These are phyloP conservation scores for Gamsiella multidivaricata DNA, from an alignment of 192 early-diverging fungal species.

Conservation along the genomic window DNA sequence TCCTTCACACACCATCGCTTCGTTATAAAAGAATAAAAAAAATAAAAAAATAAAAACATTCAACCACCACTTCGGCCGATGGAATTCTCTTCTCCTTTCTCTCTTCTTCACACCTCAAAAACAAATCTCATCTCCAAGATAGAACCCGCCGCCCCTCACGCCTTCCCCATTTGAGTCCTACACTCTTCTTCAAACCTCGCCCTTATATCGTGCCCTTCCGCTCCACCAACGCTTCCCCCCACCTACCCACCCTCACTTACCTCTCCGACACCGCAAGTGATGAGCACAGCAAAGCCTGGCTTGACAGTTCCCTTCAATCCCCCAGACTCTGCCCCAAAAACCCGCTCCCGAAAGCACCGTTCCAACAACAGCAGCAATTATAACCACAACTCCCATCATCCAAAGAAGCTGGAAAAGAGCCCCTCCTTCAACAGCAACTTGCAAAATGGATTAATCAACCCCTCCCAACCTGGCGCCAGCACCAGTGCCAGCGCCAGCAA, in stretches of 20 bases:
- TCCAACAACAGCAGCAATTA: conserved; percentile 14
- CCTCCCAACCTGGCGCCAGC: neutral
- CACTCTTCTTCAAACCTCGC: neutral
- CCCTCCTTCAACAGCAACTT: conserved; percentile 37
- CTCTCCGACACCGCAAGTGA: conserved; percentile 35
- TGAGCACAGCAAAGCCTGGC: conserved; percentile 57
- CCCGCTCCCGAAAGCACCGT: conserved; percentile 30
- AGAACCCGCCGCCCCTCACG: neutral
- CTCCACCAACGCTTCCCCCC: neutral
- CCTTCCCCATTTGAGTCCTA: conserved; percentile 27
- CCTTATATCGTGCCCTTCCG: neutral
- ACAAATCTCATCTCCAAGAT: neutral
- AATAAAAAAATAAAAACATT: neutral
- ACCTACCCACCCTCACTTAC: neutral
- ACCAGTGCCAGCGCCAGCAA: neutral
- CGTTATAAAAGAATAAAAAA: neutral
- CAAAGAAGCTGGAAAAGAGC: conserved; percentile 44
- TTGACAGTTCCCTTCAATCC: conserved; percentile 50
- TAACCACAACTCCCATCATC: conserved; percentile 12
- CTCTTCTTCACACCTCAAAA: neutral
- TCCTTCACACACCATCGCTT: neutral
- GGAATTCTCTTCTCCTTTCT: conserved; percentile 13
- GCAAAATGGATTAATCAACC: conserved; percentile 39
- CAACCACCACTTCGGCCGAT: conserved; percentile 5
- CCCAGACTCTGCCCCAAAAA: conserved; percentile 29